phyloP scores from a whole-genome alignment of 345 rosid genomes.

The Arabis hirsuta region DNA sequence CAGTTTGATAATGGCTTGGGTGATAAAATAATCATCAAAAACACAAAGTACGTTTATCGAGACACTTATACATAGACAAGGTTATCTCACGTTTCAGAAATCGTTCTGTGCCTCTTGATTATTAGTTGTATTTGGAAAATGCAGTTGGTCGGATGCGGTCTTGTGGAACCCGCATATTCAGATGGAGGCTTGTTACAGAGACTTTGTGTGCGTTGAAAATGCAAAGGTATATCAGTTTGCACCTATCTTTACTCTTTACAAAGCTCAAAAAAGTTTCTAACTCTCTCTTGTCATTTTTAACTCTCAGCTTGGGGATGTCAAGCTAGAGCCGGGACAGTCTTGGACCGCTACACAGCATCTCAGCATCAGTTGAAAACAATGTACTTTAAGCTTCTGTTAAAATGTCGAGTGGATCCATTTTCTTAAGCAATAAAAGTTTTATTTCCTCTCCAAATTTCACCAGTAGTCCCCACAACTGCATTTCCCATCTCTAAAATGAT shows the following conservation, averaged over 20 bases:
- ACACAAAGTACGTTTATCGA: conserved; percentile 60
- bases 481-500: conserved; percentile 55
- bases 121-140: conserved; percentile 17
- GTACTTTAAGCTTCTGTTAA: conserved; percentile 31
- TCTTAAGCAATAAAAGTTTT: conserved; percentile 26
- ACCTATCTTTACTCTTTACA: conserved; percentile 4
- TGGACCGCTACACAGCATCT: conserved; percentile 89
- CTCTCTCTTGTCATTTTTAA: conserved; percentile 31
- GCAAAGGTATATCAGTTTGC: conserved; percentile 68
- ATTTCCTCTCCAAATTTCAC: conserved; percentile 44
- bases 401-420: conserved; percentile 27
- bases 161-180: conserved; percentile 90
- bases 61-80: not conserved
- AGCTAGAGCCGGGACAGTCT: conserved; percentile 74
- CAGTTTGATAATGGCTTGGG: conserved; percentile 90
- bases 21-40: conserved; percentile 60
- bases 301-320: conserved; percentile 73
- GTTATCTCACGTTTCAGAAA: not conserved
- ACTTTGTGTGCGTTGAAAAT: conserved; percentile 89
- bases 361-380: conserved; percentile 50
- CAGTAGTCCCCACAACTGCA: conserved; percentile 66
- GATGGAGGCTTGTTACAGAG: conserved; percentile 95
- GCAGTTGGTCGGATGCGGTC: conserved; percentile 95
- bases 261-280: not conserved
- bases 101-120: conserved; percentile 18